phyloP scores from a whole-genome alignment of 2,329 filamentous ascomycete species.

The Penicillium vulpinum region DNA sequence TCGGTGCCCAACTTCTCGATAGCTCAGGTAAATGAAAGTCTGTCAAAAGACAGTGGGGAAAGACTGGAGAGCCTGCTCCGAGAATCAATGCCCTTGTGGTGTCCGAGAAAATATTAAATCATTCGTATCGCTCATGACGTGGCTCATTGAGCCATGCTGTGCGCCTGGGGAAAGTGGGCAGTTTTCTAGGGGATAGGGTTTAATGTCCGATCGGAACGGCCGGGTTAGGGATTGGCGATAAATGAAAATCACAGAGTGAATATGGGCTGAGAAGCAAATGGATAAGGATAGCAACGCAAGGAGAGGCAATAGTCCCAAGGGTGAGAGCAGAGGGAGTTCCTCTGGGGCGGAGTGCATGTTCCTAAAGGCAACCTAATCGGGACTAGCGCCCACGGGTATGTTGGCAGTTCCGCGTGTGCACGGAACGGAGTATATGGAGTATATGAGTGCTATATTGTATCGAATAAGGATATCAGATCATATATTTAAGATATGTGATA shows the following conservation, averaged over 20 bases:
- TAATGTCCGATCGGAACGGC: constrained; percentile 8
- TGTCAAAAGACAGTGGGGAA: neutral
- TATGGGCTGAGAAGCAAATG: constrained; percentile 3
- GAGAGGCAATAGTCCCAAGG: constrained; percentile 12
- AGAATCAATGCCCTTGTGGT: constrained; percentile 15
- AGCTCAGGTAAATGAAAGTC: neutral
- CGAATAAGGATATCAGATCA: neutral
- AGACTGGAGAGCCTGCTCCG: constrained; percentile 22
- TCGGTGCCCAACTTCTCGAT: constrained; percentile 3
- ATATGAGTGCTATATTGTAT: neutral
- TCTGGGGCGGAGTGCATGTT: constrained; percentile 19
- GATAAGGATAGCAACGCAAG: constrained; percentile 20
- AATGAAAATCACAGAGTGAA: neutral
- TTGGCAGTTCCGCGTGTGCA: constrained; percentile 7
- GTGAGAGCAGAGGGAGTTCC: constrained; percentile 13
- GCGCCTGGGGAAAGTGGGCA: constrained; percentile 14
- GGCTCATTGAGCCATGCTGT: constrained; percentile 35
- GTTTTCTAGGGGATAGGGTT: constrained; percentile 3
- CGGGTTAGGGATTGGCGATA: constrained; percentile 4
- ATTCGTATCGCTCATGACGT: constrained; percentile 26
- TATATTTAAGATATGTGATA: neutral
- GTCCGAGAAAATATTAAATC: constrained; percentile 23
- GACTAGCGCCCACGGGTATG: constrained; percentile 23
- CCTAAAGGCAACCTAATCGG: constrained; percentile 18
- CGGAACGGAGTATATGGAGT: neutral